These are phyloP conservation scores for Lactarius akahatsu DNA, from an alignment of 768 basidiomycete species.

Conservation along the genomic window DNA sequence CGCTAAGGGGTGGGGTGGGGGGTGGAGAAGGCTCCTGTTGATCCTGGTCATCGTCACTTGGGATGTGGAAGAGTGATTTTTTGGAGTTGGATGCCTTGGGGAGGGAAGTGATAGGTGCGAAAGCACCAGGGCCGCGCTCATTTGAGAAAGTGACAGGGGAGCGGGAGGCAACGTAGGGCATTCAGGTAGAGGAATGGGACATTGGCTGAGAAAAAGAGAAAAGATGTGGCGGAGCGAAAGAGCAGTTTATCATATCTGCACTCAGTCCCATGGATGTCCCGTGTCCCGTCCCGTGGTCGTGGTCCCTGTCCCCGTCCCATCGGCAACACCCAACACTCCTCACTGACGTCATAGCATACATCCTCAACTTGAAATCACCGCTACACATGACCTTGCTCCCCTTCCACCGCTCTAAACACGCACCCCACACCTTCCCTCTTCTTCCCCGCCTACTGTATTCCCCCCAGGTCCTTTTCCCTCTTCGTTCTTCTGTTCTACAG, in stretches of 20 bases:
- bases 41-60: constrained; percentile 24
- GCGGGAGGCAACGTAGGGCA: constrained; percentile 30
- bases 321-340: background rate
- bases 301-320: background rate
- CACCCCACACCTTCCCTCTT: background rate
- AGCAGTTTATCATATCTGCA: constrained; percentile 22
- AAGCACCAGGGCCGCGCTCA: constrained; percentile 26
- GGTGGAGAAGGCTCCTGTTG: constrained; percentile 26
- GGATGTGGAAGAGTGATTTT: constrained; percentile 29
- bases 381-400: background rate
- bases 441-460: background rate
- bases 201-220: background rate
- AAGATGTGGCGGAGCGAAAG: background rate
- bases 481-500: background rate
- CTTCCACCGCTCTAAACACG: background rate
- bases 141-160: constrained; percentile 25
- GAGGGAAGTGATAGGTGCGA: constrained; percentile 22
- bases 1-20: constrained; percentile 10
- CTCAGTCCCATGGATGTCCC: background rate
- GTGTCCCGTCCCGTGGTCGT: constrained; percentile 1
- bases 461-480: background rate
- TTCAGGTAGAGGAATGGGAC: constrained; percentile 17
- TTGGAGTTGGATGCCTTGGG: constrained; percentile 12
- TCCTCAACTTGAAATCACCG: background rate
- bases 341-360: constrained; percentile 12